phyloP scores from a whole-genome alignment of 106 monocot species.

The Triglochin maritima region DNA sequence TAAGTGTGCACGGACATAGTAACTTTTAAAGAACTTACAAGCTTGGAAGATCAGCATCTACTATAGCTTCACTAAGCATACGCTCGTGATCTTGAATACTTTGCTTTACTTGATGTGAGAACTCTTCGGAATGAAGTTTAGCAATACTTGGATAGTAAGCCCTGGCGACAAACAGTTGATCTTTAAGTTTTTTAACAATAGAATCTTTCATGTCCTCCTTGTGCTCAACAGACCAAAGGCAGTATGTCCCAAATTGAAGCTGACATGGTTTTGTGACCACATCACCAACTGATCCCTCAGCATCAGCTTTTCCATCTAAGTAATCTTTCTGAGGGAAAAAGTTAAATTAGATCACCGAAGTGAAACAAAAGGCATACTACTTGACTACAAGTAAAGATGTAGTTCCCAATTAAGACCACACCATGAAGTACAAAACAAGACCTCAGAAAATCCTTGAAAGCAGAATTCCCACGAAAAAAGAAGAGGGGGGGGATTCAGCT shows the following conservation, averaged over 20 bases:
- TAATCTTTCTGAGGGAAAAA: slow-evolving; percentile 4
- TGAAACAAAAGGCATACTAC: not conserved
- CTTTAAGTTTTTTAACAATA: slow-evolving; percentile 38
- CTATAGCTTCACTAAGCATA: slow-evolving; percentile 62
- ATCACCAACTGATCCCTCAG: slow-evolving; percentile 3
- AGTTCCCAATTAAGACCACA: not conserved
- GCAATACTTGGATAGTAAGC: slow-evolving; percentile 64
- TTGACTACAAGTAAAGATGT: not conserved
- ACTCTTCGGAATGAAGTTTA: slow-evolving; percentile 37
- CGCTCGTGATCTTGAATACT: slow-evolving; percentile 71
- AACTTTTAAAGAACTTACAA: slow-evolving; percentile 30
- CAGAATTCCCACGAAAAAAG: not conserved
- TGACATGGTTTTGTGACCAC: slow-evolving; percentile 32
- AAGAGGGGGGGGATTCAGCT: too few species aligned
- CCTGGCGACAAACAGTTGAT: slow-evolving; percentile 75
- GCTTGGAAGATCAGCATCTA: slow-evolving; percentile 48
- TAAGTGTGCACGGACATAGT: not conserved
- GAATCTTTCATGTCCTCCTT: slow-evolving; percentile 37
- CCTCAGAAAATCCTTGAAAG: not conserved
- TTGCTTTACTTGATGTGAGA: slow-evolving; percentile 43
- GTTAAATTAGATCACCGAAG: not conserved
- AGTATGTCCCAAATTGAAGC: slow-evolving; percentile 51
- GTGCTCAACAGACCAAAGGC: slow-evolving; percentile 42
- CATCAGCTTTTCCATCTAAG: not conserved
- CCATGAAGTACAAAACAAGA: not conserved